A percentile compares a stretch with the other conserved stretches of the same genome.
Conservation (phyloP, 352 stramenopile species). For the Thraustochytrium sp. region DNA sequence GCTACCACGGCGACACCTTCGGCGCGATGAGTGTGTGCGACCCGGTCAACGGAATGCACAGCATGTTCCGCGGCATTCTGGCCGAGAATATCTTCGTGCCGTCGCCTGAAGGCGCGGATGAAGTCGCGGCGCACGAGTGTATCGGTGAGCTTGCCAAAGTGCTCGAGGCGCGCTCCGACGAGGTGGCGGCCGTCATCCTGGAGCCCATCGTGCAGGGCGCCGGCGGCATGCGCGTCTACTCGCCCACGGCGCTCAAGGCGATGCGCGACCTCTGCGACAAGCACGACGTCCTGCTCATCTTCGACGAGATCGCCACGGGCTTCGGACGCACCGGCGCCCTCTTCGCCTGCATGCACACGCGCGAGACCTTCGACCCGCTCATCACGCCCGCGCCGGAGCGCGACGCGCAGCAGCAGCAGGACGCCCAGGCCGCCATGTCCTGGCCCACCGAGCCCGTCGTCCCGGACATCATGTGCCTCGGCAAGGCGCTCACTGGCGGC, state of each 20-base stretch:
- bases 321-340: conserved; percentile 60
- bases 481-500: conserved; percentile 63
- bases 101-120: conserved; percentile 24
- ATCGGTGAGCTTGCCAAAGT: conserved; percentile 46
- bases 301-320: conserved; percentile 65
- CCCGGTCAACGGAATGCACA: conserved; percentile 63
- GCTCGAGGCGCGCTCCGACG: conserved; percentile 48
- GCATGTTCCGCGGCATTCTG: conserved; percentile 54
- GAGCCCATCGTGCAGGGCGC: conserved; percentile 66
- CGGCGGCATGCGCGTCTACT: conserved; percentile 65
- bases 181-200: conserved; percentile 62
- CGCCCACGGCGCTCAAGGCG: conserved; percentile 52
- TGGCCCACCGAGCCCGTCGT: conserved; percentile 47
- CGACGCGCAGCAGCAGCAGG: neutral
- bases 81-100: conserved; percentile 54
- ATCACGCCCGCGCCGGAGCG: neutral
- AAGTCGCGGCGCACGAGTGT: conserved; percentile 21
- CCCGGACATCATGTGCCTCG: conserved; percentile 64
- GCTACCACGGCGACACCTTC: conserved; percentile 67
- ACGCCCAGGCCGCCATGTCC: neutral
- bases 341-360: conserved; percentile 37
- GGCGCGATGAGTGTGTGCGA: conserved; percentile 65
- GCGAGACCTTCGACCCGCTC: conserved; percentile 48
- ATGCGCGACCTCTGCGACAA: conserved; percentile 56
- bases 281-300: conserved; percentile 61